These are phyloP conservation scores for Alternaria metachromatica DNA, from an alignment of 2,329 filamentous ascomycete genomes.

Conservation along the genomic window DNA sequence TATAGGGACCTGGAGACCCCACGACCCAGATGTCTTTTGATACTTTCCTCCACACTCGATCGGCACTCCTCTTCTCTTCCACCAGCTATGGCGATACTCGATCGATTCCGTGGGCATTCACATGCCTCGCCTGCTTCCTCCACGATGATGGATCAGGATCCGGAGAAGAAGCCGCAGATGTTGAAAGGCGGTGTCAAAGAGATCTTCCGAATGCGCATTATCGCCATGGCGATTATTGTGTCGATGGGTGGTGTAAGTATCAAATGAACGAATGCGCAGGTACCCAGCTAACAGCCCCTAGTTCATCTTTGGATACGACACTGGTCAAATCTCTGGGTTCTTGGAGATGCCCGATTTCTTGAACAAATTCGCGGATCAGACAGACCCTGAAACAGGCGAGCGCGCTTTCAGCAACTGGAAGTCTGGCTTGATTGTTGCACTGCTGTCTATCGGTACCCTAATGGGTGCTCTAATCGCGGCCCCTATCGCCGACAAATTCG, in stretches of 20 bases:
- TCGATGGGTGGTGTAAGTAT: slow-evolving; percentile 45
- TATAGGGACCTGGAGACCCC: slow-evolving; percentile 8
- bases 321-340: slow-evolving; percentile 47
- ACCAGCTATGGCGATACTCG: slow-evolving; percentile 30
- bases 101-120: slow-evolving; percentile 20
- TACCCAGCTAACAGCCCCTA: not conserved
- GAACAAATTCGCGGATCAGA: slow-evolving; percentile 36
- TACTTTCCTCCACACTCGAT: not conserved
- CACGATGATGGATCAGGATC: slow-evolving; percentile 23
- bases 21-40: not conserved
- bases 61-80: not conserved
- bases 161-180: slow-evolving; percentile 39
- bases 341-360: slow-evolving; percentile 47
- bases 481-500: slow-evolving; percentile 66
- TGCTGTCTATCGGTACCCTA: slow-evolving; percentile 75
- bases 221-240: slow-evolving; percentile 43
- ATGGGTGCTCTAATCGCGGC: slow-evolving; percentile 69
- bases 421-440: slow-evolving; percentile 44
- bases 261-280: not conserved
- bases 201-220: slow-evolving; percentile 41
- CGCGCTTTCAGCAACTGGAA: slow-evolving; percentile 40
- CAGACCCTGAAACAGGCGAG: slow-evolving; percentile 25
- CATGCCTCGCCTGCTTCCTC: slow-evolving; percentile 32
- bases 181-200: slow-evolving; percentile 29
- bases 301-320: slow-evolving; percentile 43